Conservation (phyloP, 768 basidiomycete genomes). For the Lactifluus pinguis region DNA sequence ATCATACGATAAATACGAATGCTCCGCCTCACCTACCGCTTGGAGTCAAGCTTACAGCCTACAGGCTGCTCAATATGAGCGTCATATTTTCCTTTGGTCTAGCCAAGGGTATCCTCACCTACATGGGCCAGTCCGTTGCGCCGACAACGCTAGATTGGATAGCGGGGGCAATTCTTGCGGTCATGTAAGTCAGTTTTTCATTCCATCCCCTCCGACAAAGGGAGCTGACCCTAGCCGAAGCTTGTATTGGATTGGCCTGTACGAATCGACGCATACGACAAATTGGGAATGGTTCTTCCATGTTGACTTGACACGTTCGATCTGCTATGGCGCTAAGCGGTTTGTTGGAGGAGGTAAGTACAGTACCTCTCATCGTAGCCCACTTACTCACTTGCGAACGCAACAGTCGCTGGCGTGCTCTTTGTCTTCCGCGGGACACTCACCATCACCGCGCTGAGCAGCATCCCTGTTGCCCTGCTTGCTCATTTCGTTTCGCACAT, state of each 20-base stretch:
- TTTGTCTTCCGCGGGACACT: neutral
- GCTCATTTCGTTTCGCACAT: neutral
- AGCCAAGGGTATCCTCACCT: no score
- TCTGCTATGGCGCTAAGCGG: neutral
- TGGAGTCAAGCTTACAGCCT: slow-evolving; percentile 5
- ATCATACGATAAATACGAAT: neutral
- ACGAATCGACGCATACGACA: neutral
- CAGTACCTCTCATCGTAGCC: neutral
- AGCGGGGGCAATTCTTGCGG: no score
- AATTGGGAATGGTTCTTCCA: slow-evolving; percentile 7
- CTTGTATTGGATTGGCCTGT: slow-evolving; percentile 3
- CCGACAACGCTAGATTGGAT: no score
- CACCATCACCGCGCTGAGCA: neutral
- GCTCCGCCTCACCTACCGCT: neutral
- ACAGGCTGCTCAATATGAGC: slow-evolving; percentile 5
- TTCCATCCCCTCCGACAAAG: no score
- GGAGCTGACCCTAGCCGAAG: neutral
- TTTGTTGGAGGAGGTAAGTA: slow-evolving; percentile 9
- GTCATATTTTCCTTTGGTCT: neutral
- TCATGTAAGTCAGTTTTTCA: neutral
- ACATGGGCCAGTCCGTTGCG: no score
- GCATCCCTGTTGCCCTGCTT: neutral
- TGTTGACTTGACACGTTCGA: neutral
- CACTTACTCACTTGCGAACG: neutral
- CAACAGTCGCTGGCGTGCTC: neutral